phyloP scores from a whole-genome alignment of 257 asterid genomes.

The Henckelia pumila region DNA sequence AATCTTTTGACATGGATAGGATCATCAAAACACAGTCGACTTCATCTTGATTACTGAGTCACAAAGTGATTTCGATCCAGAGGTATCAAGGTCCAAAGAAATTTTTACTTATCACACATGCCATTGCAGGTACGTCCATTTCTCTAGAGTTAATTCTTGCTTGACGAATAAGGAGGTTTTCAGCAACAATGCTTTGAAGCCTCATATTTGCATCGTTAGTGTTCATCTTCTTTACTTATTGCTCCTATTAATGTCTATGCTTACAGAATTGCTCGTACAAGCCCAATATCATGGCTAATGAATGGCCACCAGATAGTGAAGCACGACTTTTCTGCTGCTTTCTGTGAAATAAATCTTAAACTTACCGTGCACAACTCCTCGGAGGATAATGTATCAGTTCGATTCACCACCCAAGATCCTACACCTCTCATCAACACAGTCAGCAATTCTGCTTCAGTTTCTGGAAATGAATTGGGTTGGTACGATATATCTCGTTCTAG shows the following conservation, averaged over 20 bases:
- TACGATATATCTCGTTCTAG: slow-evolving; percentile 46
- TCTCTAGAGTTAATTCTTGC: not conserved
- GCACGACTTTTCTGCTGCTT: slow-evolving; percentile 56
- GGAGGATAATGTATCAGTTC: slow-evolving; percentile 49
- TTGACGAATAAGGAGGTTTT: slow-evolving; percentile 6
- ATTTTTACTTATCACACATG: slow-evolving; percentile 64
- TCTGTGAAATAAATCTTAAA: slow-evolving; percentile 65
- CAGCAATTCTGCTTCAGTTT: slow-evolving; percentile 34
- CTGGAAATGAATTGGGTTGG: slow-evolving; percentile 85
- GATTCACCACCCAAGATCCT: slow-evolving; percentile 50
- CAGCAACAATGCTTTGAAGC: slow-evolving; percentile 2
- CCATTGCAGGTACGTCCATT: slow-evolving; percentile 58
- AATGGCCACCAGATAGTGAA: slow-evolving; percentile 60
- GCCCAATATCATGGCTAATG: slow-evolving; percentile 86
- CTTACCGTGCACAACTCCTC: slow-evolving; percentile 72
- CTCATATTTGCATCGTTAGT: not conserved
- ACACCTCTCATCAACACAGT: slow-evolving; percentile 27
- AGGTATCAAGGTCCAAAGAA: slow-evolving; percentile 30
- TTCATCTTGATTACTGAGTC: slow-evolving; percentile 67
- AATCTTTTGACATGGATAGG: slow-evolving; percentile 37
- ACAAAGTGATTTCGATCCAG: slow-evolving; percentile 34
- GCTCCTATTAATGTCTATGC: slow-evolving; percentile 18
- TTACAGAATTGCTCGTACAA: slow-evolving; percentile 50
- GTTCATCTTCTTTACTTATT: slow-evolving; percentile 4
- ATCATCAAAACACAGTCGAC: slow-evolving; percentile 52